These are phyloP conservation scores for Cylindrotheca fusiformis DNA, from an alignment of 108 stramenopile genomes.

Conservation along the genomic window DNA sequence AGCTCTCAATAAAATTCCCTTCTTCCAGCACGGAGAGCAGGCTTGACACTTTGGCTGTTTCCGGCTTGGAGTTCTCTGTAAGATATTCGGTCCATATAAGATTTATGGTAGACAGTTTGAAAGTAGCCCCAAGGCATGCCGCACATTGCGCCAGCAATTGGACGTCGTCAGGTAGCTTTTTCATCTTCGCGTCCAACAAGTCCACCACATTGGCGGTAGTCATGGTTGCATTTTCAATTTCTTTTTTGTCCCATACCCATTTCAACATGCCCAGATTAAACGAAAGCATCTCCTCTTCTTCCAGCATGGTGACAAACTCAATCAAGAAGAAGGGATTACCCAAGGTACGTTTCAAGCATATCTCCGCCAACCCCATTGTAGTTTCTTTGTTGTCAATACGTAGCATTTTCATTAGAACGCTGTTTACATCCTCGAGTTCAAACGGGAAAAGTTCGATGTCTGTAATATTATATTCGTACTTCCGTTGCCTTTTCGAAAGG, in stretches of 20 bases:
- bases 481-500: neutral
- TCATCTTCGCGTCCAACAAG: conserved; percentile 34
- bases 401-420: neutral
- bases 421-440: neutral
- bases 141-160: neutral
- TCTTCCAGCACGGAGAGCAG: neutral
- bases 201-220: conserved; percentile 39
- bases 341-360: conserved; percentile 3
- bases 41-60: neutral
- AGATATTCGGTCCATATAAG: neutral
- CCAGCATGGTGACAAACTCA: neutral
- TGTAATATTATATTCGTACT: neutral
- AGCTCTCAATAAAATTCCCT: neutral
- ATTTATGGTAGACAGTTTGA: neutral
- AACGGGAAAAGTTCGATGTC: neutral
- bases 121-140: conserved; percentile 14
- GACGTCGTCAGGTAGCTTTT: conserved; percentile 1
- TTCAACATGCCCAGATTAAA: conserved; percentile 4
- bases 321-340: conserved; percentile 15
- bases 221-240: neutral
- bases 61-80: neutral
- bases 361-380: neutral
- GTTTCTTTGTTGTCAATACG: neutral
- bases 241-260: conserved; percentile 9
- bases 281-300: neutral